phyloP scores from a whole-genome alignment of 2,329 filamentous ascomycete genomes.

The Alternaria brassicae region DNA sequence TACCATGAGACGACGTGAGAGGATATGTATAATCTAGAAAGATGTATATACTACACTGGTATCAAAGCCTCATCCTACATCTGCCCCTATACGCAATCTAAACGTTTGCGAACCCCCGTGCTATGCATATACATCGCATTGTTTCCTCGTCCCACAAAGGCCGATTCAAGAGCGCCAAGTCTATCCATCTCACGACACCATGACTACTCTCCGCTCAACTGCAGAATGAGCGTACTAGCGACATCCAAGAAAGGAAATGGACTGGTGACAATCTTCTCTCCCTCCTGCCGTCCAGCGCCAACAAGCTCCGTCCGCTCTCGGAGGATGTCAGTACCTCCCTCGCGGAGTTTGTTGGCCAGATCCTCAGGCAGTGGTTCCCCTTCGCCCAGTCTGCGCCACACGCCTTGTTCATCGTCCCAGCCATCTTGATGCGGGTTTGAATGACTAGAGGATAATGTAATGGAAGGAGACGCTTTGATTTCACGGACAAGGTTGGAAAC shows the following conservation, averaged over 20 bases:
- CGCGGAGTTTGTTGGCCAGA: conserved; percentile 36
- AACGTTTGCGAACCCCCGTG: background rate
- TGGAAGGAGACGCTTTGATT: conserved; percentile 40
- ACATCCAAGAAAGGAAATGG: conserved; percentile 96
- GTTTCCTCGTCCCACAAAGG: background rate
- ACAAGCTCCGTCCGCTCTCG: conserved; percentile 52
- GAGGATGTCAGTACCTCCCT: conserved; percentile 46
- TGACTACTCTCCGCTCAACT: conserved; percentile 62
- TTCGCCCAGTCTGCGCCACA: conserved; percentile 44
- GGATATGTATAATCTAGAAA: background rate
- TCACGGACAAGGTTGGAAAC: conserved; percentile 57
- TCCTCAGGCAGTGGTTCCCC: conserved; percentile 43
- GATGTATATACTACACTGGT: background rate
- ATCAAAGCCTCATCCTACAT: conserved; percentile 1
- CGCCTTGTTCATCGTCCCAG: conserved; percentile 45
- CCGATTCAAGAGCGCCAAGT: background rate
- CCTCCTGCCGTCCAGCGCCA: conserved; percentile 61
- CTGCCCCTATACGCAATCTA: background rate
- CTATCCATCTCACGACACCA: background rate
- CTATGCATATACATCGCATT: background rate
- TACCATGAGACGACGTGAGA: background rate
- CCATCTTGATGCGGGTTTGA: conserved; percentile 35
- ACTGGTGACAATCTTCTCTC: conserved; percentile 94
- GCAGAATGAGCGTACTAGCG: conserved; percentile 89
- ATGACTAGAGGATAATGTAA: conserved; percentile 24